Base-by-base conservation (phyloP, 306 rosid genomes). In the Quercus gilva region DNA sequence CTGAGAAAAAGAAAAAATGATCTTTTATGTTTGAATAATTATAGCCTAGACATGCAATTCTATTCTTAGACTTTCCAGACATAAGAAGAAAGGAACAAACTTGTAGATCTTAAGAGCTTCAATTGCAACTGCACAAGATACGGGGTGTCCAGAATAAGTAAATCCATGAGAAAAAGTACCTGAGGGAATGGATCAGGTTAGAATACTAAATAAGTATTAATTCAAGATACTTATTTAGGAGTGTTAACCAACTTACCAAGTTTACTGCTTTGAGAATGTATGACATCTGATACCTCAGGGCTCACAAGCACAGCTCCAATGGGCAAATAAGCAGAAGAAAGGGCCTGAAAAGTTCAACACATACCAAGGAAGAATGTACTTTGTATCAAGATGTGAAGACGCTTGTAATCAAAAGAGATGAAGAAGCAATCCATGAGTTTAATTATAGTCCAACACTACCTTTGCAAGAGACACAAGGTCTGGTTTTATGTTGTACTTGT, bases 121-220 rank as follows among this genome's bases (percentile, higher is more conserved):
- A 89, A 90, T 82, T 84, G 98, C 98, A 74, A 95, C 99, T 0
- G 92, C 98, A 85, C 96, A 93, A 28, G 96, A 45, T 52, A 90
- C 91, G 0, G 98, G 98, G 79, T 93, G 97, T 68, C 99, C 99
- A 75, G 97, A 95, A 87, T 91, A 93, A 41, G 99, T 95, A 81
- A 95, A 95, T 68, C 99, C 98, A 25, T 93, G 99, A 80, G 93
- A 85, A 81, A 93, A 93, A 7, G 18, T 0, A 76, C 98, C 99
- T 93, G 84, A 21, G 74, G 64, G 28, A 78, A 49, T 41, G 43
- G 56, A 37, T 43, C 1, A 0, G 20, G 81, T 85, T 68, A 68
- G 13, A 75, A 73, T 61, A 74, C 52, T 71, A 71, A 19, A 19
- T 6, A 74, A 55, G 23, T 31, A 76, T 63, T n/a, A 80, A 67